Percentiles rank a stretch among this genome's conserved stretches.
phyloP scores from a whole-genome alignment of 1,284 basidiomycete genomes.

The Wolfiporia cocos region DNA sequence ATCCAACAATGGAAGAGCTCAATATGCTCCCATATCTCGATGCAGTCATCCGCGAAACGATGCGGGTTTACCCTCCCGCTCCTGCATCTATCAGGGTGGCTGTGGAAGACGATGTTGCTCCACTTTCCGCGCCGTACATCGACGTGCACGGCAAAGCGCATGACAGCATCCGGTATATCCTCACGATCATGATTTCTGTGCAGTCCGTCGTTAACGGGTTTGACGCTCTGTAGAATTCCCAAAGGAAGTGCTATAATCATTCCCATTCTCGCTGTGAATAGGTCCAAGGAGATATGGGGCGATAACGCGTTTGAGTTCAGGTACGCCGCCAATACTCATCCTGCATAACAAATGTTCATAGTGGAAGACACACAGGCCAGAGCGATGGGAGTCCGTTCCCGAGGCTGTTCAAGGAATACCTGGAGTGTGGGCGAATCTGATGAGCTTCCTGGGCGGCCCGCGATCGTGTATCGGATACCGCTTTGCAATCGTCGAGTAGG shows the following conservation, averaged over 20 bases:
- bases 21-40: slow-evolving; percentile 57
- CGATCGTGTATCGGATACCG: slow-evolving; percentile 65
- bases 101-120: slow-evolving; percentile 41
- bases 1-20: slow-evolving; percentile 22
- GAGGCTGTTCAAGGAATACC: slow-evolving; percentile 42
- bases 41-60: slow-evolving; percentile 63
- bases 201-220: background rate
- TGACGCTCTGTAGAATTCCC: slow-evolving; percentile 21
- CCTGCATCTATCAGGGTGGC: slow-evolving; percentile 45
- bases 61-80: slow-evolving; percentile 65
- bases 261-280: slow-evolving; percentile 30
- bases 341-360: background rate
- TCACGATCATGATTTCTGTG: background rate
- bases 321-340: background rate
- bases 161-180: slow-evolving; percentile 19
- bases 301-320: slow-evolving; percentile 5
- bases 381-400: slow-evolving; percentile 50
- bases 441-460: slow-evolving; percentile 58
- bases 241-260: slow-evolving; percentile 43
- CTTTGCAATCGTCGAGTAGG: slow-evolving; percentile 61
- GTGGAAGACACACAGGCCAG: slow-evolving; percentile 34
- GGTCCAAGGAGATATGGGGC: slow-evolving; percentile 8
- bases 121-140: slow-evolving; percentile 23
- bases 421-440: slow-evolving; percentile 50
- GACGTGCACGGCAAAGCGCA: slow-evolving; percentile 22